Evolutionary conservation across 2,329 filamentous ascomycete species (phyloP), one percentile per base, ranked within the genome.

Genomic region (Coniella vitis): DNA sequence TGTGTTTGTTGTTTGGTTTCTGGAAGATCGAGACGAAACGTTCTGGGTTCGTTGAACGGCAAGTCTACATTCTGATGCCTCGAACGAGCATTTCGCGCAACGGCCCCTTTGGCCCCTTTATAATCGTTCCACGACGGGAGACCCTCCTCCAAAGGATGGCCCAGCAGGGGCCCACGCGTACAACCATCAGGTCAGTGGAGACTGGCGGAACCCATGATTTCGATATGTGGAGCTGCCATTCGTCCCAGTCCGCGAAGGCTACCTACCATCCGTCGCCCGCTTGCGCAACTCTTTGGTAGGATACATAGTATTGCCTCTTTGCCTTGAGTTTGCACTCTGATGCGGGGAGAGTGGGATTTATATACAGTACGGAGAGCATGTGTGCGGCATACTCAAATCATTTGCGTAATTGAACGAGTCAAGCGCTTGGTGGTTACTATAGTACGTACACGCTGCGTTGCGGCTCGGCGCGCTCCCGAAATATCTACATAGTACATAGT

Each of bases 201-300:
- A 25, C 38, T 19, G 16, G 45, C 37, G 37, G 45, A 19, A 47
- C 45, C 38, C 39, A 40, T 50, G 34, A 45, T 44, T 38, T 45
- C 14, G 16, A 38, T 32, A 32, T 20, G 36, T 51, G 49, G 49
- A 45, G 46, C 31, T 21, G 17, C 19, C 31, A 25, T 21, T 16
- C 14, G 34, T 36, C 25, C 25, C 5, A 10, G 5, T 5, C 10
- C 25, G 10, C 25, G 25, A 36, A 36, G 4, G n/a, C 12, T 14
- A 36, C 34, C 13, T 29, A 10, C 25, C 25, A 29, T 29, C 10
- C 5, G n/a, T n/a, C n/a, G n/a, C n/a, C n/a, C n/a, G n/a, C n/a
- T n/a, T n/a, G n/a, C 35, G 35, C 35, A 37, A 17, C 10, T 17
- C 35, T 37, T 10, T 4, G 13, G 35, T n/a, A 37, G 3, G 12